Evolutionary conservation across 1,139 yeast genomes (phyloP), one percentile per base, ranked within the genome.

Genomic region (Blastobotrys apis): DNA sequence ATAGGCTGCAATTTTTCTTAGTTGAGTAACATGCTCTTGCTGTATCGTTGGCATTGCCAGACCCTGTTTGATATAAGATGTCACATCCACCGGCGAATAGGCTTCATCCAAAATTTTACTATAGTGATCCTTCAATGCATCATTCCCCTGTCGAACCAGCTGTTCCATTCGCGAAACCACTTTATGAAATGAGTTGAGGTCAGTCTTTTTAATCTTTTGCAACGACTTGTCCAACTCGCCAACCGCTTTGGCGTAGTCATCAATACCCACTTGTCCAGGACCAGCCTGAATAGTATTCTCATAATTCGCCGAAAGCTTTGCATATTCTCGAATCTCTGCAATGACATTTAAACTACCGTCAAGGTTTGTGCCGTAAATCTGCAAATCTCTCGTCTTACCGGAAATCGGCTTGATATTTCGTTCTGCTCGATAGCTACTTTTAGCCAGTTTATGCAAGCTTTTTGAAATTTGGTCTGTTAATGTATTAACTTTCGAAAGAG

Each of bases 401-500:
- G 86, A 70, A 36, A 87, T 78, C 0, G 97, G 97, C 44, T 77
- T 74, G 55, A 87, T 78, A 25, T 81, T 73, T 35, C 69, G 64
- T 51, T 82, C 80, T 0, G 95, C 86, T 30, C 75, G 74, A 33
- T 73, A 65, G 3, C 94, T 76, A 41, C 78, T 77, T 26, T 63
- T 63, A 2, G 85, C 74, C 37, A 88, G 75, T 39, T 68, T 71
- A 37, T 64, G 66, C 31, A 88, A 66, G 1, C 87, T 78, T 31
- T 68, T 63, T 15, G 78, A 71, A 45, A 88, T 80, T 40, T 75
- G 68, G 3, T 66, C 63, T 22, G 88, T 77, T 32, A 87, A 64
- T 16, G 72, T 73, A 37, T 75, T 74, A 5, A 88, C 77, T 47
- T 77, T 74, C 41, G 72, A 64, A 29, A 88, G 69, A 46, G 84